Evolutionary conservation across 164 flowering plant species (phyloP), one percentile per base, ranked within the genome.

Genomic region (Cinnamomum micranthum): DNA sequence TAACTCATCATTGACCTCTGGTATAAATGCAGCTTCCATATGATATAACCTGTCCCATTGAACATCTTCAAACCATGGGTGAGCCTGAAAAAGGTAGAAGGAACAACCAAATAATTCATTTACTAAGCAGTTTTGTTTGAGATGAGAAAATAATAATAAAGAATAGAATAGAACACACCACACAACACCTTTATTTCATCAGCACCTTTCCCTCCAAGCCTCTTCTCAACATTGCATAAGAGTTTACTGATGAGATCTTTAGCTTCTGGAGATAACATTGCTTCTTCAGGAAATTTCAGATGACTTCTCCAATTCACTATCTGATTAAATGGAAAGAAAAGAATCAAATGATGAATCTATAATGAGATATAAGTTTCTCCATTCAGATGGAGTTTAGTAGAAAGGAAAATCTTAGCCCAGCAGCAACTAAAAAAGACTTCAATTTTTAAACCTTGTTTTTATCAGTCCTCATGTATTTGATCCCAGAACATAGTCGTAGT

Each of bases 281-380:
- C 97, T 77, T 95, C 99, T 77, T 95, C 98, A 24, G 99, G 99
- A 84, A 95, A 95, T 80, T 91, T 95, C 63, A 95, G 79, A 81
- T 93, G 91, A 69, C 88, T 87, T 82, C 92, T 91, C 99, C 99
- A 95, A 72, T 92, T 91, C 27, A 95, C 99, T 73, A 95, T 95
- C 99, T 95, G 89, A 76, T 78, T 2, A 78, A 74, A 72, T 55
- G 31, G 28, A 68, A 70, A 71, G 6, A 73, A 41, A 62, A 5
- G 5, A 15, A 73, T 4, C 9, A 64, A 65, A 13, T 24, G 60
- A 3, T 24, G 73, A 52, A 23, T 25, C 17, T 47, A 31, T 35
- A 22, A 4, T 25, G 68, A 19, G 25, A 64, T 17, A 14, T 58
- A 24, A 22, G 13, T 50, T 28, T 15, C 11, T 64, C 20, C 50